Percentiles rank a stretch among this genome's conserved stretches.
Conservation (phyloP, 2,329 filamentous ascomycete species). For the Aaosphaeria pasadenensis region DNA sequence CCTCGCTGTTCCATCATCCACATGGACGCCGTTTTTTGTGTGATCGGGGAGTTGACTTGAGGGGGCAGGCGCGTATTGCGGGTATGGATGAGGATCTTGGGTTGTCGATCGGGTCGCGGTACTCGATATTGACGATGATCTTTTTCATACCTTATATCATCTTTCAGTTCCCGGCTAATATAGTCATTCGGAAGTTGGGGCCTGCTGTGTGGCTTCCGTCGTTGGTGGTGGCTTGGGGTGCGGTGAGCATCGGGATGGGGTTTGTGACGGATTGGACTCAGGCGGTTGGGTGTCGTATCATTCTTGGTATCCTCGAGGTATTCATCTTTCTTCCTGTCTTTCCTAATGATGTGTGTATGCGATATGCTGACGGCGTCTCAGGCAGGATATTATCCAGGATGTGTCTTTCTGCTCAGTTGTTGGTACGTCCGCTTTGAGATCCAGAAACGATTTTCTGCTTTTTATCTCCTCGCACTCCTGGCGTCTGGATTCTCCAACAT, state of each 20-base stretch:
- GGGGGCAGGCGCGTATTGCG: slow-evolving; percentile 1
- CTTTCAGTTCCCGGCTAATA: neutral
- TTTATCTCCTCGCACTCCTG: neutral
- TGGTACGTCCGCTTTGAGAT: slow-evolving; percentile 5
- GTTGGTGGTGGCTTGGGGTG: neutral
- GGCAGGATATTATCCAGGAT: neutral
- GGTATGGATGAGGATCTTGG: slow-evolving; percentile 15
- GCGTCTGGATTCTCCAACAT: slow-evolving; percentile 4
- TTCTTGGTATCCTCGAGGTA: neutral
- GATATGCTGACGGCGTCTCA: neutral
- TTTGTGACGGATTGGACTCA: neutral
- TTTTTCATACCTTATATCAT: neutral
- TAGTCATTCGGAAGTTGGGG: neutral
- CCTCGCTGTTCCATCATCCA: neutral
- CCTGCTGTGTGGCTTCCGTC: neutral
- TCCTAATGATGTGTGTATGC: neutral
- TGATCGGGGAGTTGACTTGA: neutral
- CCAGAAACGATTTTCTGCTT: neutral
- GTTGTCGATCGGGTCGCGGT: slow-evolving; percentile 11
- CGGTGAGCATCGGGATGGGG: neutral
- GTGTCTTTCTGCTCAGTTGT: slow-evolving; percentile 1
- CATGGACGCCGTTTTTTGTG: neutral
- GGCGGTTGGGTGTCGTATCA: neutral
- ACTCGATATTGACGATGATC: slow-evolving; percentile 7
- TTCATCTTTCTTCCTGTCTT: neutral